Evolutionary conservation across 345 rosid genomes (phyloP).

Genomic region (Erodium maritimum): DNA sequence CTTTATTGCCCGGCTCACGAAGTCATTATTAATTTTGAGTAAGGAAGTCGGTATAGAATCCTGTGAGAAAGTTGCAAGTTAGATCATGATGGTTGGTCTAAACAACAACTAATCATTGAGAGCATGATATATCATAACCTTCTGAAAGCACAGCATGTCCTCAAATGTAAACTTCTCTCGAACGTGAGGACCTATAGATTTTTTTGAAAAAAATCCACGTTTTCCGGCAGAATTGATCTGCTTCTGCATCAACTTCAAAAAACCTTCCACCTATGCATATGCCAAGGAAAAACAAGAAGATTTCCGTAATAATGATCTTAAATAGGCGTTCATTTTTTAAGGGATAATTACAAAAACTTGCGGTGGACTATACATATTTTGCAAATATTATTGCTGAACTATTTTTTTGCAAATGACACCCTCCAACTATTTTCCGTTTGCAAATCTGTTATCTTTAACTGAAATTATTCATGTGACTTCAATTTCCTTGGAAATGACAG

Average conservation of each 20-base stretch:
- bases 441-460: too few relatives aligned
- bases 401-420: too few relatives aligned
- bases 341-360: too few relatives aligned
- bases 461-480: too few relatives aligned
- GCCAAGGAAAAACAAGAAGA: constrained; percentile 3
- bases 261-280: constrained; percentile 62
- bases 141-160: constrained; percentile 95
- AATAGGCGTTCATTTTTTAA: too few relatives aligned
- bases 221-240: constrained; percentile 83
- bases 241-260: constrained; percentile 86
- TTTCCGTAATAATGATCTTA: too few relatives aligned
- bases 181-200: constrained; percentile 53
- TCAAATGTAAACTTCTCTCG: constrained; percentile 81
- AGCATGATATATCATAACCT: constrained; percentile 29
- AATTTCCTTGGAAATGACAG: too few relatives aligned
- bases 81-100: constrained; percentile 6
- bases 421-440: too few relatives aligned
- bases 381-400: too few relatives aligned
- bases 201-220: constrained; percentile 83
- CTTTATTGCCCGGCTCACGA: constrained; percentile 75
- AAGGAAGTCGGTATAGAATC: constrained; percentile 93
- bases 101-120: not conserved
- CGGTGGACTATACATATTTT: too few relatives aligned
- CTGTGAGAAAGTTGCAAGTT: constrained; percentile 26
- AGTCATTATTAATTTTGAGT: constrained; percentile 71